Base-by-base conservation (phyloP, 768 basidiomycete genomes). In the Boletellus ananiceps region DNA sequence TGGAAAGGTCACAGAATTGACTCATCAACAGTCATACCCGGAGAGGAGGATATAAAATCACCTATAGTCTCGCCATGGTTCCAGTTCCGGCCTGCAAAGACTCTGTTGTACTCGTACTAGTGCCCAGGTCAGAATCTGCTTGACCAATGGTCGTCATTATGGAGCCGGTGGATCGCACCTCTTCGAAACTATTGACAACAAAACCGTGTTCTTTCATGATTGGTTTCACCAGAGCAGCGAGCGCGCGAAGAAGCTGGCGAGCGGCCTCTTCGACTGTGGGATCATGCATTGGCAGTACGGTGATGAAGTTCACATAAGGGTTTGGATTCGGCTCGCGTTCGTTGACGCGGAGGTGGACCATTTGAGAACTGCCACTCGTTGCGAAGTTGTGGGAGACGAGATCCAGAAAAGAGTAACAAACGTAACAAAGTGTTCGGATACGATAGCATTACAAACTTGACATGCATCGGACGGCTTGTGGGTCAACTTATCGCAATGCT, bases 11-110 rank as follows among this genome's bases (percentile, higher is more conserved):
- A 49, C 45, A 21, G 46, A 29, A 29, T 29, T 32, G 25, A 36
- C 31, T 44, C 36, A 39, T 27, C 21, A 27, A 11, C 27, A 27
- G 34, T 29, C 32, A 15, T 19, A 21, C 32, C 25, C 15, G 18
- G 11, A 32, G 36, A 27, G 4, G 21, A 41, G 29, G 37, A 34
- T n/a, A 33, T 16, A 8, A 21, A 40, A 13, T 56, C 53, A 86
- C 88, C 88, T 49, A 93, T 70, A 9, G 81, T 83, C 67, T 93
- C 89, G 3, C 90, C 90, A 49, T 73, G 74, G 56, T 89, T 88
- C 89, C 89, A 93, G 62, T 91, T 92, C 41, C 89, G 75, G 2
- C 89, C 90, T 5, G 82, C 79, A 65, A 92, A 92, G 6, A 92
- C 86, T 13, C 56, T 59, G 61, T 92, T 92, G 59, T 80, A 77